These are phyloP conservation scores for Astrothelium subdiscretum DNA, from an alignment of 495 filamentous ascomycete genomes.

Conservation along the genomic window DNA sequence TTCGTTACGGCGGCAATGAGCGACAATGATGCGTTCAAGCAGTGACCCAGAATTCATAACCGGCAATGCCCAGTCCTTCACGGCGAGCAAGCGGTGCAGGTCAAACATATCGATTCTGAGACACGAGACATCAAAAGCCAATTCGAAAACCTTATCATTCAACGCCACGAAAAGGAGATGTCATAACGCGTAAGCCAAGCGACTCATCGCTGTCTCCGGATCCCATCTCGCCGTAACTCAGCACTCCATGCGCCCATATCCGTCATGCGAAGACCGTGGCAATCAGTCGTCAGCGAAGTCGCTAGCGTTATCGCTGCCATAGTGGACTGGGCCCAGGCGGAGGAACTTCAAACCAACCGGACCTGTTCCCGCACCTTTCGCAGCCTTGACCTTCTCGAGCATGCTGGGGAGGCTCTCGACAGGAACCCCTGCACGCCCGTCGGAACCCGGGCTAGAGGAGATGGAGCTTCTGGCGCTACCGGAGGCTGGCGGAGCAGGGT, in stretches of 20 bases:
- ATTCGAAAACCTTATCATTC: background rate
- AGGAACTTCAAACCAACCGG: slow-evolving; percentile 11
- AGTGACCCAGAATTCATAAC: too few relatives aligned
- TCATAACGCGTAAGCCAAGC: background rate
- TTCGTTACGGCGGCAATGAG: too few relatives aligned
- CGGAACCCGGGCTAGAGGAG: slow-evolving; percentile 1
- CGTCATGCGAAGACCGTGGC: background rate
- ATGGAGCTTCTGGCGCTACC: background rate
- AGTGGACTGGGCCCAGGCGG: slow-evolving; percentile 16
- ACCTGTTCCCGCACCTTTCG: slow-evolving; percentile 8
- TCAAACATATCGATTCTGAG: too few relatives aligned
- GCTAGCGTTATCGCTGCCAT: slow-evolving; percentile 11
- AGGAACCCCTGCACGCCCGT: background rate
- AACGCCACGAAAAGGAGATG: background rate
- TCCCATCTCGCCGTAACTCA: background rate
- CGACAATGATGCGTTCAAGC: too few relatives aligned
- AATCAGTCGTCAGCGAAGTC: slow-evolving; percentile 12
- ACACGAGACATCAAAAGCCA: background rate
- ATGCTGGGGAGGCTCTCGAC: background rate
- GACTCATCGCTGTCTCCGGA: background rate
- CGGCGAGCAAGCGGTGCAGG: too few relatives aligned
- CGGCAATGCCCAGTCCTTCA: too few relatives aligned
- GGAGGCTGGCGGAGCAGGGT: slow-evolving; percentile 8
- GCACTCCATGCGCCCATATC: background rate
- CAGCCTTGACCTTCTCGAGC: background rate